A percentile compares a stretch with the other conserved stretches of the same genome.
Evolutionary conservation across 495 filamentous ascomycete species (phyloP).

Genomic region (Ascobolus immersus): DNA sequence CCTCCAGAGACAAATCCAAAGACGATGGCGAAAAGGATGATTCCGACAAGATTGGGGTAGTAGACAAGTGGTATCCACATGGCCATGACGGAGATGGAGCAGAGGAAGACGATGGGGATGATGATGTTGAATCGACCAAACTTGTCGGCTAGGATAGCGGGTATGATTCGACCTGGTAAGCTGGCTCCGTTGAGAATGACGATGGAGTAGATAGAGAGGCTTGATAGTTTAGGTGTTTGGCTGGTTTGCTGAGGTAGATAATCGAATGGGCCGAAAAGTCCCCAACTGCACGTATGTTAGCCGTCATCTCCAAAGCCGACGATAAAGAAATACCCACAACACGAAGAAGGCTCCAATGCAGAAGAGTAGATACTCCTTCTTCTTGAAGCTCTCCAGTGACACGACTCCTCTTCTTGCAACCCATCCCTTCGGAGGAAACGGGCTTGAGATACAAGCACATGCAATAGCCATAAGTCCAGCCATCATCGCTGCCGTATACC

Average conservation of each 20-base stretch:
- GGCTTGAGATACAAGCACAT: background rate
- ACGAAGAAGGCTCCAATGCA: conserved; percentile 6
- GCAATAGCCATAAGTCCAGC: background rate
- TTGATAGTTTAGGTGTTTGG: background rate
- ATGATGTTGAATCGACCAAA: conserved; percentile 6
- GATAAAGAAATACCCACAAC: conserved; percentile 3
- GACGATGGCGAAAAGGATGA: conserved; percentile 1
- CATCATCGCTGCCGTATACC: conserved; percentile 3
- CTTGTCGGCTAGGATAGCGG: conserved; percentile 1
- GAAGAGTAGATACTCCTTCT: conserved; percentile 1
- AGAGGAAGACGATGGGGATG: background rate
- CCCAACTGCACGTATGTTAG: conserved; percentile 3
- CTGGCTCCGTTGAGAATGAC: no score
- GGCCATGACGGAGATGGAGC: conserved; percentile 1
- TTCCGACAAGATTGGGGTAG: conserved; percentile 1
- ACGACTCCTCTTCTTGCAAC: background rate
- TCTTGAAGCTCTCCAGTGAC: conserved; percentile 3
- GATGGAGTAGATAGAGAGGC: no score
- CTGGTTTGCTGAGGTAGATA: conserved; percentile 3
- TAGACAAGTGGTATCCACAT: conserved; percentile 5
- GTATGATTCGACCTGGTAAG: conserved; percentile 4
- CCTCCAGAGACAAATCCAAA: conserved; percentile 5
- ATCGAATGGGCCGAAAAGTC: conserved; percentile 2
- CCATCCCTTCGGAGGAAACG: conserved; percentile 5
- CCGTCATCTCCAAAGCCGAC: background rate